Evolutionary conservation across 345 rosid species (phyloP).

Genomic region (Lumnitzera racemosa): DNA sequence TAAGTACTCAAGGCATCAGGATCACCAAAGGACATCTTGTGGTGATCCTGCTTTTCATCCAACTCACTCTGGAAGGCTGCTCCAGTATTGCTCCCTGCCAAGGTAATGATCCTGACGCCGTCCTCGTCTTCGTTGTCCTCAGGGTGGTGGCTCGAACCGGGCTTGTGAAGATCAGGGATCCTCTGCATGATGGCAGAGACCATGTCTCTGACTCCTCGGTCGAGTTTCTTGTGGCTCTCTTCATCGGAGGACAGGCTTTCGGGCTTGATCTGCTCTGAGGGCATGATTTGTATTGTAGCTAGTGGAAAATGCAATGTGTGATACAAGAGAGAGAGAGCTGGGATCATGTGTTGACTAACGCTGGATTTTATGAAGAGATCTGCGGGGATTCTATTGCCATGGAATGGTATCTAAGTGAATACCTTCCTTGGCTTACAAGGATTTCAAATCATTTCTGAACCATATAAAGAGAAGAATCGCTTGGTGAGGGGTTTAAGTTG

Average conservation of each 20-base stretch:
- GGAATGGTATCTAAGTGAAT: too few species aligned
- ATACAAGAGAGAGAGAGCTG: not conserved
- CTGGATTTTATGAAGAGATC: too few species aligned
- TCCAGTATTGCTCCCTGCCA: slow-evolving; percentile 71
- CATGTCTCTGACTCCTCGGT: slow-evolving; percentile 39
- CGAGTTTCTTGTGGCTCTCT: slow-evolving; percentile 18
- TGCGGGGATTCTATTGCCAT: too few species aligned
- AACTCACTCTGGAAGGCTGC: slow-evolving; percentile 65
- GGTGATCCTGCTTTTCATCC: slow-evolving; percentile 28
- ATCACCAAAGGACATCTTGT: slow-evolving; percentile 17
- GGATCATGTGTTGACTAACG: not conserved
- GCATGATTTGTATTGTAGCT: slow-evolving; percentile 16
- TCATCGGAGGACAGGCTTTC: slow-evolving; percentile 13
- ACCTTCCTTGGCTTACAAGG: too few species aligned
- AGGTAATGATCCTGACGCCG: slow-evolving; percentile 52
- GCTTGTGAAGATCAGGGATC: slow-evolving; percentile 27
- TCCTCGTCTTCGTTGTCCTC: slow-evolving; percentile 31
- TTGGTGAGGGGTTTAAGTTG: too few species aligned
- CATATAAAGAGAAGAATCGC: too few species aligned
- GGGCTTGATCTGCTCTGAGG: slow-evolving; percentile 23
- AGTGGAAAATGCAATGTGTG: not conserved
- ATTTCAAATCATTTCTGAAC: too few species aligned
- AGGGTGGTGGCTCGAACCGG: slow-evolving; percentile 28
- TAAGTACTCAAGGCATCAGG: slow-evolving; percentile 41
- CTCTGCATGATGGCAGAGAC: slow-evolving; percentile 35